phyloP scores from a whole-genome alignment of 768 basidiomycete genomes.

The Russula earlei region DNA sequence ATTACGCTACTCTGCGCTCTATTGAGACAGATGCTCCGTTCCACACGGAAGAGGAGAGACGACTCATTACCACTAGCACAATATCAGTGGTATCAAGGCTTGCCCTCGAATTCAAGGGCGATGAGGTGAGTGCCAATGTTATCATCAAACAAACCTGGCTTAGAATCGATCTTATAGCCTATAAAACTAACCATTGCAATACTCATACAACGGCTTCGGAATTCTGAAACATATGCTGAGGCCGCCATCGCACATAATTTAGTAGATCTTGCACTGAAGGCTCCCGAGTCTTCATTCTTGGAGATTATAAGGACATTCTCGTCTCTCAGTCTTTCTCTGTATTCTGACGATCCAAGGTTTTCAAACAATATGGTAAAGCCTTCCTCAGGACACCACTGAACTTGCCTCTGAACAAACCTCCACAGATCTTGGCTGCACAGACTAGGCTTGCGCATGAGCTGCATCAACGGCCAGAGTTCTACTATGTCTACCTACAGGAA shows the following conservation, averaged over 20 bases:
- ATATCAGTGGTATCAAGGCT: constrained; percentile 85
- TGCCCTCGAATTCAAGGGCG: constrained; percentile 76
- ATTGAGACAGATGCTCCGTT: constrained; percentile 56
- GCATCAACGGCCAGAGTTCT: constrained; percentile 62
- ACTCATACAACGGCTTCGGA: constrained; percentile 78
- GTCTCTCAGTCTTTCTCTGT: constrained; percentile 73
- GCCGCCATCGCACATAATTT: constrained; percentile 88
- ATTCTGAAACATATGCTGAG: constrained; percentile 81
- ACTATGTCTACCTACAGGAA: constrained; percentile 74
- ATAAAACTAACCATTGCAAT: constrained; percentile 85
- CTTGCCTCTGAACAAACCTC: neutral
- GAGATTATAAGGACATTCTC: constrained; percentile 85
- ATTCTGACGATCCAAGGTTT: constrained; percentile 79
- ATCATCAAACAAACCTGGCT: neutral
- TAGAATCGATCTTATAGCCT: constrained; percentile 37
- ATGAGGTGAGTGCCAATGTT: constrained; percentile 47
- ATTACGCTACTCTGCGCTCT: constrained; percentile 44
- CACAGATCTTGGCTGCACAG: constrained; percentile 79
- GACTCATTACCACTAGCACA: constrained; percentile 79
- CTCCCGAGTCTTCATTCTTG: constrained; percentile 64
- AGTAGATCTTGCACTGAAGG: constrained; percentile 77
- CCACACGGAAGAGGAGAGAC: constrained; percentile 75
- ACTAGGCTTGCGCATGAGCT: constrained; percentile 81
- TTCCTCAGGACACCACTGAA: neutral
- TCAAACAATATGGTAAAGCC: constrained; percentile 74